Evolutionary conservation across 345 rosid genomes (phyloP).

Genomic region (Viola odorata): DNA sequence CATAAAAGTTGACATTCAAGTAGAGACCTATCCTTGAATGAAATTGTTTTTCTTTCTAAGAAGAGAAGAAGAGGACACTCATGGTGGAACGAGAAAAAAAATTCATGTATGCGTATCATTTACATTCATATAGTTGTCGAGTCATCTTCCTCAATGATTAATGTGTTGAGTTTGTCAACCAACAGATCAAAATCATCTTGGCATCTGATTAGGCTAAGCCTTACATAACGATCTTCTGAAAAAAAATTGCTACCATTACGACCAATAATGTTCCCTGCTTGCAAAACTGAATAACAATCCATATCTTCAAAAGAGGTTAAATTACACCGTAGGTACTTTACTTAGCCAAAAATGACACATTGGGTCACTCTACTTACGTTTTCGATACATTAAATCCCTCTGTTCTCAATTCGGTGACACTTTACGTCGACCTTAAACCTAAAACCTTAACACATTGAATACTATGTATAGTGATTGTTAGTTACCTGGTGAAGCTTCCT

Average conservation of each 20-base stretch:
- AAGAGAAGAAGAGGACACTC: no score
- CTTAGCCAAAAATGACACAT: no score
- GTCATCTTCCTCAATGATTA: slow-evolving; percentile 27
- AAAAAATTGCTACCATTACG: slow-evolving; percentile 37
- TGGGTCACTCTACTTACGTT: no score
- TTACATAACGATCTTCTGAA: slow-evolving; percentile 31
- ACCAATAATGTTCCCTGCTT: slow-evolving; percentile 40
- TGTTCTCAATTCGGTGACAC: no score
- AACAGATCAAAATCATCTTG: slow-evolving; percentile 56
- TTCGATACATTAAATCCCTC: no score
- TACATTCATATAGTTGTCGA: slow-evolving; percentile 14
- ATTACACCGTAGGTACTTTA: slow-evolving; percentile 27
- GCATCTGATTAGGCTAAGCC: slow-evolving; percentile 50
- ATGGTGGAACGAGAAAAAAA: no score
- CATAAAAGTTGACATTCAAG: no score
- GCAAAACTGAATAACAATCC: slow-evolving; percentile 41
- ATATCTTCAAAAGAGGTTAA: slow-evolving; percentile 60
- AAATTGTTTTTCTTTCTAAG: no score
- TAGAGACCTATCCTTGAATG: no score
- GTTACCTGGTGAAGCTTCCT: slow-evolving; percentile 39
- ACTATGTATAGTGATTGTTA: neutral
- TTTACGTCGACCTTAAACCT: no score
- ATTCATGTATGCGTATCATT: no score
- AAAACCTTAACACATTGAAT: neutral
- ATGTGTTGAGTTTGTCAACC: slow-evolving; percentile 21